These are phyloP conservation scores for Monosporascus sp. DNA, from an alignment of 2,329 filamentous ascomycete genomes.

Conservation along the genomic window DNA sequence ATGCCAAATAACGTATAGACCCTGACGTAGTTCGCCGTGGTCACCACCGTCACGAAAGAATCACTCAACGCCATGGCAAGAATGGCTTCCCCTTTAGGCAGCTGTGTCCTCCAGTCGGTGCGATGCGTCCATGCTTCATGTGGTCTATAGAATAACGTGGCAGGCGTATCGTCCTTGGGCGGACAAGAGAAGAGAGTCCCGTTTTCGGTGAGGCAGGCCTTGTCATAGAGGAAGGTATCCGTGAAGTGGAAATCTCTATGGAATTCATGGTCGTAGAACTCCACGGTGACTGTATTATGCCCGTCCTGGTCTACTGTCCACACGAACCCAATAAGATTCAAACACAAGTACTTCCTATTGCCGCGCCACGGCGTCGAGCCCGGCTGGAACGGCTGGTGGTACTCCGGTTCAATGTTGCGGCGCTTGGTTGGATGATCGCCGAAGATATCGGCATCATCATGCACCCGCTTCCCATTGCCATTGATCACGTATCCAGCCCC, in stretches of 20 bases:
- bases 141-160: constrained; percentile 90
- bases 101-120: constrained; percentile 79
- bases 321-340: constrained; percentile 89
- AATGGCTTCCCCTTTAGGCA: constrained; percentile 84
- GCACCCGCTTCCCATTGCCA: constrained; percentile 43
- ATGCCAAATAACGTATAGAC: constrained; percentile 91
- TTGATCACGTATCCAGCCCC: constrained; percentile 78
- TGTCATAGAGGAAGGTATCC: constrained; percentile 92
- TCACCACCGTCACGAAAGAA: constrained; percentile 85
- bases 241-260: constrained; percentile 97
- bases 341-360: constrained; percentile 85
- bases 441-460: constrained; percentile 47
- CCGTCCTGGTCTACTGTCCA: constrained; percentile 97
- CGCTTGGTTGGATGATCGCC: constrained; percentile 44
- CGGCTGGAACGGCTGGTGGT: constrained; percentile 85
- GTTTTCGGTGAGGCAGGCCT: constrained; percentile 82
- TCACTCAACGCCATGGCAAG: constrained; percentile 87
- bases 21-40: constrained; percentile 80
- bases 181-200: constrained; percentile 83
- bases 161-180: constrained; percentile 59
- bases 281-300: constrained; percentile 88
- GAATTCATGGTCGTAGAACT: constrained; percentile 92
- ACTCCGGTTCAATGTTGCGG: constrained; percentile 52
- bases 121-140: constrained; percentile 95
- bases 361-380: constrained; percentile 95